Conservation (phyloP, 177 flowering plant species). For the Vitis hybrid region DNA sequence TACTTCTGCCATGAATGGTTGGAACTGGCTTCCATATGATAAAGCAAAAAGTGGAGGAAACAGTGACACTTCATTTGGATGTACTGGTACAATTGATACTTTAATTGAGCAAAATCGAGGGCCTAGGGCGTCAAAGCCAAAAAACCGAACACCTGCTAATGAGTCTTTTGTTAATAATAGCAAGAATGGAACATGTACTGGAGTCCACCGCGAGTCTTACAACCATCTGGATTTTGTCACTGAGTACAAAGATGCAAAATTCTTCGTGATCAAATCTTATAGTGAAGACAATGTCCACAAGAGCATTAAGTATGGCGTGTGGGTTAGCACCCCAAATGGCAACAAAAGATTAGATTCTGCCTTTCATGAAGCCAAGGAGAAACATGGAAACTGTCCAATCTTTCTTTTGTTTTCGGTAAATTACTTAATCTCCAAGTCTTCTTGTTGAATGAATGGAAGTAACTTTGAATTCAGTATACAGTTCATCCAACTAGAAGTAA, state of each 20-base stretch:
- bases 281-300: conserved; percentile 94
- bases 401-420: conserved; percentile 20
- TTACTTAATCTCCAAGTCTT: too few species aligned
- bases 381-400: conserved; percentile 50
- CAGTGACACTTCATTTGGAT: conserved; percentile 40
- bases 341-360: conserved; percentile 85
- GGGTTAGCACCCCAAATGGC: conserved; percentile 93
- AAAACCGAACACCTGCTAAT: conserved; percentile 43
- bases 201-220: conserved; percentile 26
- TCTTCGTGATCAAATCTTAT: conserved; percentile 86
- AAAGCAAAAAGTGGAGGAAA: conserved; percentile 57
- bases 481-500: too few species aligned
- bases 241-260: conserved; percentile 69
- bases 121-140: conserved; percentile 77
- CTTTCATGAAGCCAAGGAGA: conserved; percentile 66
- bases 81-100: conserved; percentile 56
- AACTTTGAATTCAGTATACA: too few species aligned
- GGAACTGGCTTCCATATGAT: conserved; percentile 52
- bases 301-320: conserved; percentile 85
- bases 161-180: conserved; percentile 26
- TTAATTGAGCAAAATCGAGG: conserved; percentile 85
- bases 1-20: conserved; percentile 36
- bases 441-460: too few species aligned
- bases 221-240: conserved; percentile 60
- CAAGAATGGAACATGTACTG: conserved; percentile 31